These are phyloP conservation scores for Penicillium sp. DNA, from an alignment of 2,329 filamentous ascomycete species.

Conservation along the genomic window DNA sequence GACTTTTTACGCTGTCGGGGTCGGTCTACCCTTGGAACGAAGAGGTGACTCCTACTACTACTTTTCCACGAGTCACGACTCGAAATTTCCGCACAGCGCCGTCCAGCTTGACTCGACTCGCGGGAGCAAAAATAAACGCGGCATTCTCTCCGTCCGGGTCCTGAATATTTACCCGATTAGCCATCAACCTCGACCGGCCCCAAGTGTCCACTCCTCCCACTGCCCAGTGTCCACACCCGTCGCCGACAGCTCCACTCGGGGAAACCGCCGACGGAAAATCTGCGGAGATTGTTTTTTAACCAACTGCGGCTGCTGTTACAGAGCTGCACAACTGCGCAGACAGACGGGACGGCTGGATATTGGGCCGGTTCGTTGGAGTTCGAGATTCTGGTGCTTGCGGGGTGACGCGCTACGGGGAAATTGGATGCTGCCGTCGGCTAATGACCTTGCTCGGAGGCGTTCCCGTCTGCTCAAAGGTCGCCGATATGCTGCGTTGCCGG, in stretches of 20 bases:
- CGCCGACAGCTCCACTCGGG: neutral
- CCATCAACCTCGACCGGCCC: too few species aligned
- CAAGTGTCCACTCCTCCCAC: too few species aligned
- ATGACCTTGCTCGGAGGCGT: neutral
- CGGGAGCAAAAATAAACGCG: neutral
- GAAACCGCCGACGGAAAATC: neutral
- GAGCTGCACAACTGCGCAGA: too few species aligned
- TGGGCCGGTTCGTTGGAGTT: too few species aligned
- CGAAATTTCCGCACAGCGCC: neutral
- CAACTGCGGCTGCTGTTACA: neutral
- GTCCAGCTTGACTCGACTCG: neutral
- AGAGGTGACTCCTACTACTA: too few species aligned
- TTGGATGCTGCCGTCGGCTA: neutral
- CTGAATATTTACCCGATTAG: slow-evolving; percentile 25
- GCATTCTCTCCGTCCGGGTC: slow-evolving; percentile 21
- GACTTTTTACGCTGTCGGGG: neutral
- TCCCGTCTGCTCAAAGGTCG: neutral
- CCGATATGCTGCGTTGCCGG: neutral
- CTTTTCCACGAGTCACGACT: neutral
- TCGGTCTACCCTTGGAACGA: too few species aligned
- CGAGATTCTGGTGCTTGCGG: too few species aligned
- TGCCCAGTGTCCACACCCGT: neutral
- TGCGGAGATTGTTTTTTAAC: neutral
- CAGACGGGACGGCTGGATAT: too few species aligned
- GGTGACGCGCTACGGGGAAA: neutral